These are phyloP conservation scores for Ustilago sp. DNA, from an alignment of 1,284 basidiomycete species.

Conservation along the genomic window DNA sequence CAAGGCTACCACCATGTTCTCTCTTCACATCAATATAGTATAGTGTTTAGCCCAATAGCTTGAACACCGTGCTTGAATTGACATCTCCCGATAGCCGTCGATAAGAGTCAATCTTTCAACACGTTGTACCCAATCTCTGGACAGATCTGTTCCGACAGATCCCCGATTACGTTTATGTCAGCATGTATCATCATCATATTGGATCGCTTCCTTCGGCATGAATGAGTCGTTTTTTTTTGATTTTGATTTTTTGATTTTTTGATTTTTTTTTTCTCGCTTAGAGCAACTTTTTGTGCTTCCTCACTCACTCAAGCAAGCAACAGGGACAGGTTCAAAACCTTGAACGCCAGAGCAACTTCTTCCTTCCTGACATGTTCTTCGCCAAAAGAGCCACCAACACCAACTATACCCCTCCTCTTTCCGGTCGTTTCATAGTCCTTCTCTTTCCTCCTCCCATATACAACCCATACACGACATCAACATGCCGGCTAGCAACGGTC, in stretches of 20 bases:
- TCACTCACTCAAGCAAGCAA: neutral
- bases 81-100: too few relatives aligned
- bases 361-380: slow-evolving; percentile 36
- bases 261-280: slow-evolving; percentile 10
- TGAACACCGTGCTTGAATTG: too few relatives aligned
- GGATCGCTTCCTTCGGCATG: too few relatives aligned
- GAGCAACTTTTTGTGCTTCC: slow-evolving; percentile 14
- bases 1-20: too few relatives aligned
- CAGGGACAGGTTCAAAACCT: slow-evolving; percentile 16
- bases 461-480: slow-evolving; percentile 9
- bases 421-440: neutral
- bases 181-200: too few relatives aligned
- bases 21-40: too few relatives aligned
- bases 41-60: too few relatives aligned
- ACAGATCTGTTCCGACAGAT: too few relatives aligned
- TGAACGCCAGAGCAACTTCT: slow-evolving; percentile 1
- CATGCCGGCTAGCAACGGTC: slow-evolving; percentile 42
- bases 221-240: neutral
- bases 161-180: too few relatives aligned
- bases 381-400: slow-evolving; percentile 47
- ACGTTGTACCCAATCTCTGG: too few relatives aligned
- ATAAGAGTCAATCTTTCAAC: too few relatives aligned
- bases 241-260: too few relatives aligned
- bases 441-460: neutral
- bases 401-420: slow-evolving; percentile 21